Percentiles rank a stretch among this genome's conserved stretches.
These are phyloP conservation scores for Coccomyxa subellipsoidea DNA, from an alignment of 163 green algal species.

Conservation along the genomic window DNA sequence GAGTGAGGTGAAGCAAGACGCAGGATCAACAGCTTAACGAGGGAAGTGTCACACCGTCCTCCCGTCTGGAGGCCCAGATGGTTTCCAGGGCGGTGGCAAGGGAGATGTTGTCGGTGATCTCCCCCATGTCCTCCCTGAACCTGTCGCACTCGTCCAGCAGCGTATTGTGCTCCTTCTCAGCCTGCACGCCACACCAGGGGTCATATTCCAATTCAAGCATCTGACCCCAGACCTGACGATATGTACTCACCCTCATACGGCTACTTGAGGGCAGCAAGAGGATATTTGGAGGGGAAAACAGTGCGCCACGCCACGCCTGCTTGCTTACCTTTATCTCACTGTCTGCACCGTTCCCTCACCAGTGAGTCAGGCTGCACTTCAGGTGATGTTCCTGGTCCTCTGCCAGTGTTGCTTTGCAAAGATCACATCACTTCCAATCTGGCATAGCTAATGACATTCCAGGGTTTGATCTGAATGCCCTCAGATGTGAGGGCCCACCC, in stretches of 20 bases:
- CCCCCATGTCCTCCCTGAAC: constrained; percentile 47
- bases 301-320: too few relatives aligned
- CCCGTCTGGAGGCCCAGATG: constrained; percentile 34
- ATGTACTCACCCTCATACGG: too few relatives aligned
- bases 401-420: too few relatives aligned
- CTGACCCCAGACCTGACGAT: too few relatives aligned
- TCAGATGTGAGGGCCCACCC: constrained; percentile 23
- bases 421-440: neutral
- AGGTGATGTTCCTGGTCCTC: too few relatives aligned
- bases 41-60: neutral
- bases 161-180: constrained; percentile 66
- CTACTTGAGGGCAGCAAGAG: too few relatives aligned
- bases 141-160: constrained; percentile 66
- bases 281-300: too few relatives aligned
- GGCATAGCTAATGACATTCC: neutral
- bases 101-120: constrained; percentile 41
- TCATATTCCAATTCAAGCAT: constrained; percentile 9
- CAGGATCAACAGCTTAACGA: neutral
- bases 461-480: too few relatives aligned
- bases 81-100: constrained; percentile 56
- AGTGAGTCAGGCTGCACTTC: too few relatives aligned
- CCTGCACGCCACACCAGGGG: constrained; percentile 20
- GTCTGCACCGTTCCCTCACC: too few relatives aligned
- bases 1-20: too few relatives aligned
- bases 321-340: too few relatives aligned